Base-by-base conservation (phyloP, 2,329 filamentous ascomycete species). In the Trichophyton mentagrophytes region DNA sequence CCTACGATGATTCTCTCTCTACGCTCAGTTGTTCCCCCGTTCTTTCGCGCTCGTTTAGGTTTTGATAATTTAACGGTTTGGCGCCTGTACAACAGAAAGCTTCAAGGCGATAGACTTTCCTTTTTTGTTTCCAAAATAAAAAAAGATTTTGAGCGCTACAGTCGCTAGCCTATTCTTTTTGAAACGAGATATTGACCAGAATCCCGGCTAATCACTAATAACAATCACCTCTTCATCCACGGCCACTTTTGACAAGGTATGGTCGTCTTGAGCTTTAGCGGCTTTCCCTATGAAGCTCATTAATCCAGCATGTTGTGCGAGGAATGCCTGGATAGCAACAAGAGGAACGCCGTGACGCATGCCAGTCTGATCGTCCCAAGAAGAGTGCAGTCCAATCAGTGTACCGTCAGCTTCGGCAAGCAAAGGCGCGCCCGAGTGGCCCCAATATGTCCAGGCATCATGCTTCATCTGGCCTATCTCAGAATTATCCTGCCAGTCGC, bases 381-480 rank as follows among this genome's bases (percentile, higher is more conserved):
- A 78, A 3, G 78, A 81, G 71, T 82, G 79, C 63, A 83, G 62
- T 1, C 79, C 80, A 0, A 81, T 68, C 60, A 82, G 65, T 8
- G 27, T 65, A 0, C 77, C 77, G 11, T 69, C 70, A n/a, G 62
- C 66, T 33, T 62, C 59, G 15, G 74, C 67, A n/a, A 81, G 63
- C 15, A 82, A 66, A 1, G 78, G 78, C 3, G 79, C 80, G 2
- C 79, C 79, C 22, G 76, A 80, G 66, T 82, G 79, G 1, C 80
- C 80, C 80, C 80, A 82, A 66, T 82, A 82, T 1, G 79, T 82
- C 80, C 80, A 82, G 61, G 77, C 79, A 65, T 78, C 76, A 66
- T 82, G 80, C 73, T 74, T 78, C 64, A 82, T 64, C 0, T 74
- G 74, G 1, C 79, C 80, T 59, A 82, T 82, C 25, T 79, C 77